Conservation (phyloP, 2,329 filamentous ascomycete species). For the Neoascochyta sp. region DNA sequence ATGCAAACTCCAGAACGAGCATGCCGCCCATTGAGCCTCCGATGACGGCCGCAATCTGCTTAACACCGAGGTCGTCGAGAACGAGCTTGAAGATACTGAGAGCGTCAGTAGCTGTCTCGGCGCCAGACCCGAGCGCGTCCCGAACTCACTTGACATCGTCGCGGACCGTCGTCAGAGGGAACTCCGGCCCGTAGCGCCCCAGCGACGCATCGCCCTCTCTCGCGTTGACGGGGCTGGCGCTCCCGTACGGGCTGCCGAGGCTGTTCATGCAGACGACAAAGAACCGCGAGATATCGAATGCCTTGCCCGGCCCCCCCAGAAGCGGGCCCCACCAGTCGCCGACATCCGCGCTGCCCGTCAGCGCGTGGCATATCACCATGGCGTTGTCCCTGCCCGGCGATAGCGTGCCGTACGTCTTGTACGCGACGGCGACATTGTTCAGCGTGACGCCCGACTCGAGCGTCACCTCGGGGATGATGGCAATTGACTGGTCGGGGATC, state of each 20-base stretch:
- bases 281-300: slow-evolving; percentile 78
- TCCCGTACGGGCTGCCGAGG: slow-evolving; percentile 79
- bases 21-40: slow-evolving; percentile 86
- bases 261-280: slow-evolving; percentile 86
- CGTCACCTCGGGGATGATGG: slow-evolving; percentile 81
- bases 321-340: slow-evolving; percentile 86
- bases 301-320: slow-evolving; percentile 70
- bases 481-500: slow-evolving; percentile 84
- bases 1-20: slow-evolving; percentile 89
- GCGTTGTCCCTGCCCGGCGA: slow-evolving; percentile 58
- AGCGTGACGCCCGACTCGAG: slow-evolving; percentile 88
- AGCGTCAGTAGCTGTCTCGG: slow-evolving; percentile 11
- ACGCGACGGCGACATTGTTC: slow-evolving; percentile 66
- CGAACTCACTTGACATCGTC: slow-evolving; percentile 83
- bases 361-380: slow-evolving; percentile 72
- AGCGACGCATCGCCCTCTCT: slow-evolving; percentile 74
- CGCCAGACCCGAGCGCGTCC: not conserved
- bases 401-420: slow-evolving; percentile 59
- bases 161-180: slow-evolving; percentile 88
- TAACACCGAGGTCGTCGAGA: slow-evolving; percentile 75
- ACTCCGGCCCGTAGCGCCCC: slow-evolving; percentile 87
- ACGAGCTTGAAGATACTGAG: slow-evolving; percentile 71
- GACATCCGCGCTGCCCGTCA: slow-evolving; percentile 82
- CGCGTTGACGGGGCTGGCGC: slow-evolving; percentile 81
- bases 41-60: slow-evolving; percentile 72